These are phyloP conservation scores for Zygosaccharomyces sapae DNA, from an alignment of 1,139 yeast genomes.

Conservation along the genomic window DNA sequence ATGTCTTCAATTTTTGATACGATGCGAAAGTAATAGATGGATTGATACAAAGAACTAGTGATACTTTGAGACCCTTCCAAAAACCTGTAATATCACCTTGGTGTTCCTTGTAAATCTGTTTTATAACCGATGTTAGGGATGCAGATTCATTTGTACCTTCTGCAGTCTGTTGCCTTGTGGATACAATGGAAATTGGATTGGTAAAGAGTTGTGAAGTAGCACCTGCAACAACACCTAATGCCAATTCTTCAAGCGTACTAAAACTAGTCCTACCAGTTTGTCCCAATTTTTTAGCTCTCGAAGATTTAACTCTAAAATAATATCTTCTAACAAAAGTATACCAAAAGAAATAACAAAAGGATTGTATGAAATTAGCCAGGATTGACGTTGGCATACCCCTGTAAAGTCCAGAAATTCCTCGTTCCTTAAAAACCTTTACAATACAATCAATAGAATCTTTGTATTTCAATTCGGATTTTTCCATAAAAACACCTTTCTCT, in stretches of 20 bases:
- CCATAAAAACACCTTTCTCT: conserved; percentile 19
- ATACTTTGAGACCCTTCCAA: conserved; percentile 76
- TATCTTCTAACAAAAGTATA: conserved; percentile 66
- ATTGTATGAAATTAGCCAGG: conserved; percentile 71
- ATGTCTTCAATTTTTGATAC: conserved; percentile 62
- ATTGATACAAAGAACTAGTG: conserved; percentile 71
- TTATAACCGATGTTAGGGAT: conserved; percentile 41
- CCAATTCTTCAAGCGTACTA: conserved; percentile 60
- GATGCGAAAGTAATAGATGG: conserved; percentile 88
- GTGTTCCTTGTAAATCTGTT: conserved; percentile 58
- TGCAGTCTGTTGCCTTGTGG: conserved; percentile 76
- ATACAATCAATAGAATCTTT: conserved; percentile 62
- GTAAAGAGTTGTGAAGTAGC: conserved; percentile 80
- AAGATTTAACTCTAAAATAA: conserved; percentile 47
- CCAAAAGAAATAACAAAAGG: conserved; percentile 85
- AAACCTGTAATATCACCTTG: conserved; percentile 57
- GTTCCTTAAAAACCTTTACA: conserved; percentile 51
- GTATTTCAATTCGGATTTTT: conserved; percentile 38
- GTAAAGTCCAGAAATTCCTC: conserved; percentile 72
- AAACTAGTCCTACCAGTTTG: conserved; percentile 28
- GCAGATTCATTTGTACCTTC: conserved; percentile 37
- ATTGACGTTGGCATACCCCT: conserved; percentile 69
- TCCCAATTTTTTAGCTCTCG: conserved; percentile 19
- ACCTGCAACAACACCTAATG: conserved; percentile 82
- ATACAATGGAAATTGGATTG: conserved; percentile 75